Evolutionary conservation across 352 stramenopile genomes (phyloP), one percentile per base, ranked within the genome.

Genomic region (Phytophthora sp.): DNA sequence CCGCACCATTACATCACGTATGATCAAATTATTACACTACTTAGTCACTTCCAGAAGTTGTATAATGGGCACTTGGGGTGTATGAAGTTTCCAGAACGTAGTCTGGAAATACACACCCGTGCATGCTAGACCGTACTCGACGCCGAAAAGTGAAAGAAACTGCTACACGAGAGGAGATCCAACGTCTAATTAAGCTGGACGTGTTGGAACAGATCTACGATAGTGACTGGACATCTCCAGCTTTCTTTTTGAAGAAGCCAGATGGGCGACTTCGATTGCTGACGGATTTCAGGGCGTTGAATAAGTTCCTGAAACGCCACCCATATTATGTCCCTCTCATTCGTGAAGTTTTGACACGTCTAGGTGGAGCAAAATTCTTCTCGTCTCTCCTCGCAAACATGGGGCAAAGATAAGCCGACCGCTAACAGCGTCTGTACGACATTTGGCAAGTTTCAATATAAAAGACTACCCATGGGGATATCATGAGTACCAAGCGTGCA

Each of bases 401-500:
- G n/a, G n/a, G 29, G 29, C 29, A 33, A 9, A 33, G 29, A 33
- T 5, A 33, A 33, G 9, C 29, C 4, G 29, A 33, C 29, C 29
- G 9, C 29, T 33, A 33, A 33, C 29, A 33, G 29, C 29, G 29
- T 33, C 29, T 33, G 29, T 33, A 33, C 29, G 29, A 33, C 29
- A 33, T 66, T 66, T 18, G 49, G 41, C 2, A 66, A 61, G 9
- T 66, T 60, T 46, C 58, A 56, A 5, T 60, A 44, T 27, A 50
- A 56, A 12, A 18, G 56, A 24, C 16, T 64, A 11, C 56, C 56
- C 29, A 33, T 33, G 46, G 54, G 47, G 5, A 65, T 65, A 9
- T 65, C 54, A 61, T 13, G 50, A 61, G 13, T 67, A 67, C 18
- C 50, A 67, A 16, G 51, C 59, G 7, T 57, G 59, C 18, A 67